Base-by-base conservation (phyloP, 192 early-diverging fungal genomes). In the Gigaspora rosea region DNA sequence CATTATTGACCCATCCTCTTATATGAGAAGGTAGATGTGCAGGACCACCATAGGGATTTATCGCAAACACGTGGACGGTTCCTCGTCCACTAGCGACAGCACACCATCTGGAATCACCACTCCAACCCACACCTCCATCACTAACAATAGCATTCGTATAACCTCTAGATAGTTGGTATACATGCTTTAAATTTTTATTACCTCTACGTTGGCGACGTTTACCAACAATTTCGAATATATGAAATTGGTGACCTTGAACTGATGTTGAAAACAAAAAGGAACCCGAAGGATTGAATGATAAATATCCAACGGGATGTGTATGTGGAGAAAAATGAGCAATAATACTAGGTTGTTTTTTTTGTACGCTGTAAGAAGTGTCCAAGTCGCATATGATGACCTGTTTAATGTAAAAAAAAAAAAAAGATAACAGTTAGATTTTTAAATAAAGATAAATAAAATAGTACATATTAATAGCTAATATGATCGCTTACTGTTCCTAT, bases 81-180 rank as follows among this genome's bases (percentile, higher is more conserved):
- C 93, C 93, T 52, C 90, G 75, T 1, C 88, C 88, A 2, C 93
- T 93, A 48, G 86, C 91, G 1, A 92, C 92, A 13, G 85, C 89
- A 59, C 92, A 84, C 93, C 93, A 95, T 13, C 83, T 84, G n/a
- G 90, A 88, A 69, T 94, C 92, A 5, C 80, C 61, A 18, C 89
- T 91, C 71, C 93, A 95, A 2, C 86, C 78, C 59, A 91, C 86
- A 74, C 73, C 76, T 33, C 50, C 47, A 13, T 88, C 86, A 73
- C 93, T 91, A 15, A 95, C 86, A 35, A 79, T 86, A 8, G 93
- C 94, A 66, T 90, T 83, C 0, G 94, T 95, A 73, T 88, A 91
- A 9, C 94, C 94, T 18, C 94, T 87, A n/a, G 93, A 85, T 47
- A 94, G 85, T 54, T 87, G 88, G 71, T 94, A 95, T 8, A 95